Percentiles rank a stretch among this genome's conserved stretches.
Conservation (phyloP, 192 early-diverging fungal genomes). For the Linnemannia zychae region DNA sequence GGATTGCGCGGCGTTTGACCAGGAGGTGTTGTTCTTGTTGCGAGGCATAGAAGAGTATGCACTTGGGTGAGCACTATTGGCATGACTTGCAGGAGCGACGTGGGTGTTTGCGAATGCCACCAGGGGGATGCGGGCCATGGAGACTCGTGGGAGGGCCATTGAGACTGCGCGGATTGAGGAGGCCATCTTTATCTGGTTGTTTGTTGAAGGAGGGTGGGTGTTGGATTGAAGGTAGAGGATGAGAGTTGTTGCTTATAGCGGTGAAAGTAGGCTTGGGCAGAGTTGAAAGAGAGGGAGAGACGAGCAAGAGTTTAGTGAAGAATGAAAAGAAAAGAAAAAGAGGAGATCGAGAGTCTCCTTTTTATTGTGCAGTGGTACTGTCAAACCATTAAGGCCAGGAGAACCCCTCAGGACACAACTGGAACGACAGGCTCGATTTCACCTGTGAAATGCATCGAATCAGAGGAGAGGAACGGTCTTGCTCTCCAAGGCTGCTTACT, state of each 20-base stretch:
- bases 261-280: no score
- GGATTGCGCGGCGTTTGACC: conserved; percentile 20
- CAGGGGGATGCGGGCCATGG: conserved; percentile 47
- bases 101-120: conserved; percentile 31
- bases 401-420: neutral
- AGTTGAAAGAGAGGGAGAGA: no score
- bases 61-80: conserved; percentile 19
- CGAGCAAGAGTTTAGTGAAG: no score
- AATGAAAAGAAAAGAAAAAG: neutral
- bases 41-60: conserved; percentile 34
- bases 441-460: neutral
- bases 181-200: neutral
- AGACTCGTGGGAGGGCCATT: conserved; percentile 33
- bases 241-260: neutral
- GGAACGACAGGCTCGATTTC: neutral
- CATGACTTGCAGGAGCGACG: neutral
- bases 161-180: conserved; percentile 27
- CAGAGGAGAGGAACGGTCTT: neutral
- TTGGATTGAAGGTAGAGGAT: neutral
- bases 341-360: neutral
- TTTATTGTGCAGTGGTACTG: no score
- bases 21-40: conserved; percentile 1
- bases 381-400: no score
- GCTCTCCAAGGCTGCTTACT: no score
- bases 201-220: neutral